phyloP scores from a whole-genome alignment of 257 asterid genomes.

The Gentiana macrophylla region DNA sequence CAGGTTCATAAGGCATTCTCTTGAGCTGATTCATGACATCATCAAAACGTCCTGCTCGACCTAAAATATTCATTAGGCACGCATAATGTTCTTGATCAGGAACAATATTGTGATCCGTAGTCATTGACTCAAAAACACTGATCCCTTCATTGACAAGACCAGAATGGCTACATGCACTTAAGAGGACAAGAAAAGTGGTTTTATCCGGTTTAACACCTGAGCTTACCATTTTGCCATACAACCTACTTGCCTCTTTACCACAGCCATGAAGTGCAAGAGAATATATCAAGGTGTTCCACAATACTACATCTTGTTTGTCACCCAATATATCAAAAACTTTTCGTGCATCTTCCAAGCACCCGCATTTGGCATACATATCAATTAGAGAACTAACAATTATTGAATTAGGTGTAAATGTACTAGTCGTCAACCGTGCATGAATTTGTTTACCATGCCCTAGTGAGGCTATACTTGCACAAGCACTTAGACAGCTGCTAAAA shows the following conservation, averaged over 20 bases:
- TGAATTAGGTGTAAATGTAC: slow-evolving; percentile 41
- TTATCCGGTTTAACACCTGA: slow-evolving; percentile 46
- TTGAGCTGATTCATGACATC: slow-evolving; percentile 36
- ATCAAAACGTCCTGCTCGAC: slow-evolving; percentile 40
- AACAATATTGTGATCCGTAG: slow-evolving; percentile 20
- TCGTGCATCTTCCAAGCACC: slow-evolving; percentile 36
- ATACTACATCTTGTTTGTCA: slow-evolving; percentile 36
- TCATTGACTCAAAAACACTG: slow-evolving; percentile 35
- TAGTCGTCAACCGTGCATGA: slow-evolving; percentile 43
- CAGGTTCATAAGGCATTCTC: slow-evolving; percentile 38
- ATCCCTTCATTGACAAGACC: slow-evolving; percentile 55
- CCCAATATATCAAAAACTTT: slow-evolving; percentile 27
- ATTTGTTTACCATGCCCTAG: slow-evolving; percentile 47
- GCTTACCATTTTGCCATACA: slow-evolving; percentile 37
- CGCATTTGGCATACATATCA: slow-evolving; percentile 71
- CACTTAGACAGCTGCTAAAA: slow-evolving; percentile 43
- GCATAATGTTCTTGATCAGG: slow-evolving; percentile 59
- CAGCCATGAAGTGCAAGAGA: slow-evolving; percentile 56
- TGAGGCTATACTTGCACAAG: slow-evolving; percentile 48
- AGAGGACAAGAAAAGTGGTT: slow-evolving; percentile 44
- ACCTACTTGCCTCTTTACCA: slow-evolving; percentile 39
- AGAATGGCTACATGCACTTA: slow-evolving; percentile 54
- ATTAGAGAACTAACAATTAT: slow-evolving; percentile 53
- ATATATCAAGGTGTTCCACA: slow-evolving; percentile 63
- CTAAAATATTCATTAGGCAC: slow-evolving; percentile 50